phyloP scores from a whole-genome alignment of 768 basidiomycete species.

The Tubosaeta sp. region DNA sequence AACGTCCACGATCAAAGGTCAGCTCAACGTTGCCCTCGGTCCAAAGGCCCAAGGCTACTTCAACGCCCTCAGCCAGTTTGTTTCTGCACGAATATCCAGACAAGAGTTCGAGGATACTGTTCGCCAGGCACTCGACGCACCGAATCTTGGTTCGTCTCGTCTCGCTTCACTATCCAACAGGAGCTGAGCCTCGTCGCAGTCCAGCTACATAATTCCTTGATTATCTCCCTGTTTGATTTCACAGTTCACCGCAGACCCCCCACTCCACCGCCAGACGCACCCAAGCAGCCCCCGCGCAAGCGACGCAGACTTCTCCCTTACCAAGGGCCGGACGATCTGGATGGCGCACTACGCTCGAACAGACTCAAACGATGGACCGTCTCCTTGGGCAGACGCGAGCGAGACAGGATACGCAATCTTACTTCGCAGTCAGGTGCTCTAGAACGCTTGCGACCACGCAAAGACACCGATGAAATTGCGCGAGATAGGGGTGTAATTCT shows the following conservation, averaged over 20 bases:
- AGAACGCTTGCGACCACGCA: constrained; percentile 43
- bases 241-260: constrained; percentile 66
- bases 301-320: constrained; percentile 66
- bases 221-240: constrained; percentile 79
- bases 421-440: constrained; percentile 42
- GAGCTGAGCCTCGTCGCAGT: constrained; percentile 39
- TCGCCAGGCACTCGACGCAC: constrained; percentile 55
- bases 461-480: constrained; percentile 62
- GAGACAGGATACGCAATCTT: constrained; percentile 60
- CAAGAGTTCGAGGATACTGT: constrained; percentile 72
- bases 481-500: constrained; percentile 65
- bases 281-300: constrained; percentile 64
- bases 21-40: constrained; percentile 61
- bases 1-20: constrained; percentile 66
- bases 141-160: constrained; percentile 43
- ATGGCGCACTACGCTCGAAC: constrained; percentile 52
- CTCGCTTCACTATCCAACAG: neutral
- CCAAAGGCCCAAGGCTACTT: constrained; percentile 60
- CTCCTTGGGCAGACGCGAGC: constrained; percentile 66
- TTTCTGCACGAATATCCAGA: constrained; percentile 64
- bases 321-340: constrained; percentile 61
- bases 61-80: constrained; percentile 57
- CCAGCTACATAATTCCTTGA: constrained; percentile 78
- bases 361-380: constrained; percentile 74
- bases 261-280: constrained; percentile 57